Conservation (phyloP, 306 rosid species). For the Glycine latifolia region DNA sequence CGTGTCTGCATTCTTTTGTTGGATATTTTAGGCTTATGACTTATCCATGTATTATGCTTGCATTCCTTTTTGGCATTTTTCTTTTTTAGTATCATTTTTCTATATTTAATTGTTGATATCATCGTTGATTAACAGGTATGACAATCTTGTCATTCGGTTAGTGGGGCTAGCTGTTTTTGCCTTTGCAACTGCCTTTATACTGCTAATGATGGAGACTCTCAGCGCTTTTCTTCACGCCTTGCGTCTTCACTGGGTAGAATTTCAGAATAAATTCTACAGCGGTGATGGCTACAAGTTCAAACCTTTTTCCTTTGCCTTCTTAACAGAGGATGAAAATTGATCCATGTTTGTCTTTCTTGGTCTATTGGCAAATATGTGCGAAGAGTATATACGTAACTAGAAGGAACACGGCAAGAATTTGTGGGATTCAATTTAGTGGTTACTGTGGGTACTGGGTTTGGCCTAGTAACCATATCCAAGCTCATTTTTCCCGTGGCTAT, state of each 20-base stretch:
- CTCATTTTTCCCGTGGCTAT: no score
- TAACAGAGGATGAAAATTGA: slow-evolving; percentile 77
- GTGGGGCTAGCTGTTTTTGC: slow-evolving; percentile 83
- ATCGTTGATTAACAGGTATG: slow-evolving; percentile 64
- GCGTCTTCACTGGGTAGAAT: slow-evolving; percentile 97
- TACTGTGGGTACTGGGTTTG: slow-evolving; percentile 18
- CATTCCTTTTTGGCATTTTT: slow-evolving; percentile 25
- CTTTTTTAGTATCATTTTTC: not conserved
- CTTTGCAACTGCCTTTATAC: slow-evolving; percentile 95
- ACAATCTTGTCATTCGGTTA: slow-evolving; percentile 74
- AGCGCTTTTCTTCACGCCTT: slow-evolving; percentile 94
- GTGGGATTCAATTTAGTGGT: slow-evolving; percentile 35
- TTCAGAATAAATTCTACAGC: slow-evolving; percentile 83
- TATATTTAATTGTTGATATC: slow-evolving; percentile 1
- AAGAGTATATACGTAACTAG: slow-evolving; percentile 26
- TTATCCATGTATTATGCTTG: not conserved
- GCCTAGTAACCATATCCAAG: slow-evolving; percentile 5
- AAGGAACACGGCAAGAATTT: slow-evolving; percentile 36
- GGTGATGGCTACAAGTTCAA: slow-evolving; percentile 91
- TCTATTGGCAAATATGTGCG: slow-evolving; percentile 40
- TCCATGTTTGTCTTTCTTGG: slow-evolving; percentile 32
- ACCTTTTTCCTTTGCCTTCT: slow-evolving; percentile 77
- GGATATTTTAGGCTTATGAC: not conserved
- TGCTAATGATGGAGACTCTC: slow-evolving; percentile 93
- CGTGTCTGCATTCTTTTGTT: slow-evolving; percentile 5